Evolutionary conservation across 2,329 filamentous ascomycete species (phyloP), one percentile per base, ranked within the genome.

Genomic region (Colletotrichum tropicicola): DNA sequence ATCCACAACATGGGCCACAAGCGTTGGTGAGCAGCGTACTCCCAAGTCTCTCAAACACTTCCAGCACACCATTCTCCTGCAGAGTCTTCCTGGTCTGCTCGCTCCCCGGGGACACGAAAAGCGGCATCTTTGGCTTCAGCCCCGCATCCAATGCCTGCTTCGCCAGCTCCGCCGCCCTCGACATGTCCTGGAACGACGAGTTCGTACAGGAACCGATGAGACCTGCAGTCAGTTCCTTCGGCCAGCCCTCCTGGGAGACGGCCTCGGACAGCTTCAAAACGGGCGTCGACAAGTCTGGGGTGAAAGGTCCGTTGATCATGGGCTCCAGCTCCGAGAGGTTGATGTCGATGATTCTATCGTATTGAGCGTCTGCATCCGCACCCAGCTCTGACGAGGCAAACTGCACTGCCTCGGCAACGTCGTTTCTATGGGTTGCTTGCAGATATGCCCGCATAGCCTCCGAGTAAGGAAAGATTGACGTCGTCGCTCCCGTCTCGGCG

Each of bases 201-300:
- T 93, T 93, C 68, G 91, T 93, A 87, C 91, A 93, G 72, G 90
- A 92, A 69, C 91, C 91, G 73, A 93, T 93, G 56, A 93, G 82
- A 76, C 91, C 91, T 70, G 92, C 91, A 82, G 92, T 92, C 69
- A 93, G 81, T 73, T 92, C 90, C 79, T 91, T 87, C 19, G 91
- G 91, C 91, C 91, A 93, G 75, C 87, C 87, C 81, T 93, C 92
- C 72, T 85, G 83, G 78, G 90, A 87, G 70, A 92, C 90, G 69
- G 90, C 89, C 69, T 91, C 87, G 77, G 90, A 91, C 81, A 92
- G 92, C 80, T 92, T 89, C 78, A 89, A 92, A 77, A 93, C 91
- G 39, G 91, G 91, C 23, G 91, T 93, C 61, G 91, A 90, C 76
- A 93, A 83, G 84, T 93, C 91, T 57, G 91, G 91, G 32, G 91